Conservation (phyloP, 805 yeast genomes). For the Nakazawaea anatomiae region DNA sequence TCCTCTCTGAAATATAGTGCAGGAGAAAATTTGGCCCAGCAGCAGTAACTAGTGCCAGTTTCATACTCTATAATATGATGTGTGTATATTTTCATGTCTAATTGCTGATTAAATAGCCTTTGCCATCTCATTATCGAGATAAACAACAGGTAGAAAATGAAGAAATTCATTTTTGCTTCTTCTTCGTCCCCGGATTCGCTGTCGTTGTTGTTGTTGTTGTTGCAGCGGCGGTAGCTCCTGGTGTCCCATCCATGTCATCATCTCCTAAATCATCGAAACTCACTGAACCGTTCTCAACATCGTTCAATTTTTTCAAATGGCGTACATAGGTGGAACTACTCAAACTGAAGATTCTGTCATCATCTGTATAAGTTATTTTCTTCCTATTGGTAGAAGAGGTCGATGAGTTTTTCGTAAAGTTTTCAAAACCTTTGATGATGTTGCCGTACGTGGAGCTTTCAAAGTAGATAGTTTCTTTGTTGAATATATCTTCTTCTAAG, state of each 20-base stretch:
- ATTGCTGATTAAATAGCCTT: too few relatives aligned
- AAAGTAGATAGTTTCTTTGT: conserved; percentile 71
- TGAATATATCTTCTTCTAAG: conserved; percentile 75
- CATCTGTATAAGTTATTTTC: conserved; percentile 54
- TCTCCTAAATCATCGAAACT: conserved; percentile 6
- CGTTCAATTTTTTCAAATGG: conserved; percentile 45
- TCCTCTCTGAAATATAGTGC: too few relatives aligned
- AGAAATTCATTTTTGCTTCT: neutral
- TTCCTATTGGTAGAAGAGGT: conserved; percentile 28
- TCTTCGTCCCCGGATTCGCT: neutral
- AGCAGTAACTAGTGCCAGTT: too few relatives aligned
- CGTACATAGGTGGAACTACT: conserved; percentile 67
- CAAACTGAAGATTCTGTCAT: conserved; percentile 75
- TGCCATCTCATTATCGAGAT: too few relatives aligned
- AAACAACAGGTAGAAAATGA: neutral
- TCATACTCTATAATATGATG: too few relatives aligned
- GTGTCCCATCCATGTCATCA: conserved; percentile 2
- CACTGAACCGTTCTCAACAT: conserved; percentile 16
- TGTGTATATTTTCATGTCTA: neutral
- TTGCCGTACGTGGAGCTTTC: conserved; percentile 67
- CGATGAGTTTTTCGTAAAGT: conserved; percentile 48
- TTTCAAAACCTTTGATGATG: conserved; percentile 88
- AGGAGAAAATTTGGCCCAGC: too few relatives aligned
- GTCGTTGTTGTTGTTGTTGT: neutral
- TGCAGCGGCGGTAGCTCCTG: neutral